A percentile compares a stretch with the other conserved stretches of the same genome.
Conservation (phyloP, 192 early-diverging fungal genomes). For the Helicostylum pulchrum region DNA sequence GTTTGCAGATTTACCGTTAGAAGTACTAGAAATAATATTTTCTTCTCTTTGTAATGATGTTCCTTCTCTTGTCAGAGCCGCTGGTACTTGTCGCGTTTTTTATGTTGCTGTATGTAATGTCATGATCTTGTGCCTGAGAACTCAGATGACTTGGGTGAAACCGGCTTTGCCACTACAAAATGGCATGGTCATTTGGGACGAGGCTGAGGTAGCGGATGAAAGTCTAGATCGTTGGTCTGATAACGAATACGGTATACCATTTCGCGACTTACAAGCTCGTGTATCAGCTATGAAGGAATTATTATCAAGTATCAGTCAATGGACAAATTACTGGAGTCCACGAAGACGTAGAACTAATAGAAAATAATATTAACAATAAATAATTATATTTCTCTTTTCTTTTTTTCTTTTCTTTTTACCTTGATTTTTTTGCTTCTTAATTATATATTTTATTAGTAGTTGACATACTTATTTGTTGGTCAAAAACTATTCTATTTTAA, state of each 20-base stretch:
- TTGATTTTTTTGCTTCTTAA: no score
- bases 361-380: neutral
- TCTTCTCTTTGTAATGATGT: slow-evolving; percentile 14
- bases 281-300: neutral
- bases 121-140: slow-evolving; percentile 5
- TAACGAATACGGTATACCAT: slow-evolving; percentile 15
- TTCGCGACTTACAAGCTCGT: slow-evolving; percentile 18
- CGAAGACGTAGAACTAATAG: neutral
- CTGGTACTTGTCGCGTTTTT: slow-evolving; percentile 13
- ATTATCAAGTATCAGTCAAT: slow-evolving; percentile 2
- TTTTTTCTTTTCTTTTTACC: no score
- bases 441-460: no score
- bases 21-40: slow-evolving; percentile 22
- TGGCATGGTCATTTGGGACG: slow-evolving; percentile 4
- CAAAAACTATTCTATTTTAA: no score
- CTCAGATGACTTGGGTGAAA: neutral
- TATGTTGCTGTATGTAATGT: slow-evolving; percentile 25
- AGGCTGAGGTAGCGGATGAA: slow-evolving; percentile 12
- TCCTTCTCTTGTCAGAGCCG: slow-evolving; percentile 5
- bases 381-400: no score
- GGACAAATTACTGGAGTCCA: slow-evolving; percentile 24
- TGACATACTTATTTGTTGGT: no score
- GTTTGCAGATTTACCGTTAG: slow-evolving; percentile 13
- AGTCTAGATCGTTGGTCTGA: slow-evolving; percentile 7
- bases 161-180: slow-evolving; percentile 16